These are phyloP conservation scores for Clarireedia paspali DNA, from an alignment of 2,329 filamentous ascomycete genomes.

Conservation along the genomic window DNA sequence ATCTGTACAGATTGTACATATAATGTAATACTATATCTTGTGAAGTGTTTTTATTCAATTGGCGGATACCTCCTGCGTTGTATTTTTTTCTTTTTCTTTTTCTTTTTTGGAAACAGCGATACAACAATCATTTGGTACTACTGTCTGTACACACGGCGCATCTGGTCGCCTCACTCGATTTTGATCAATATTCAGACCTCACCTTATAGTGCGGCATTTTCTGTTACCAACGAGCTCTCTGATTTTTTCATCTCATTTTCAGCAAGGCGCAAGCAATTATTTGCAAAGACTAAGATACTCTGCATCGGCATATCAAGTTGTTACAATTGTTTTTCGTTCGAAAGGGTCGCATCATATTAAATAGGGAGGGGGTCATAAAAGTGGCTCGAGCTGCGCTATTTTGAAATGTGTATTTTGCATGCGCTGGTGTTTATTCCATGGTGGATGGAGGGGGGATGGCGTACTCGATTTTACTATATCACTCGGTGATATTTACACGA, in stretches of 20 bases:
- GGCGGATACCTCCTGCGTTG: not conserved
- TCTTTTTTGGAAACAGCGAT: slow-evolving; percentile 1
- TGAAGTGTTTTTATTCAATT: slow-evolving; percentile 2
- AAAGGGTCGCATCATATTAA: slow-evolving; percentile 21
- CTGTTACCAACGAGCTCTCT: not conserved
- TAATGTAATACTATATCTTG: slow-evolving; percentile 7
- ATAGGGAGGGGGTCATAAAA: slow-evolving; percentile 26
- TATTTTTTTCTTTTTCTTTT: not conserved
- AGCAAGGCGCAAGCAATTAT: not conserved
- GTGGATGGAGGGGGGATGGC: not conserved
- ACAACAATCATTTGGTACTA: slow-evolving; percentile 3
- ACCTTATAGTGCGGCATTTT: not conserved
- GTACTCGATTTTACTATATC: not conserved
- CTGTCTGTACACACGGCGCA: slow-evolving; percentile 12
- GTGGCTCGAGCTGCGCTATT: slow-evolving; percentile 27
- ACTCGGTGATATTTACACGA: not conserved
- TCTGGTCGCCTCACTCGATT: not conserved
- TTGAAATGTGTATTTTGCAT: not conserved
- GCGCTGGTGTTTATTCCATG: not conserved
- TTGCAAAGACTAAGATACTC: not conserved
- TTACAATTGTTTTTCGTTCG: not conserved
- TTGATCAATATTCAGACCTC: not conserved
- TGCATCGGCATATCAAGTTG: not conserved
- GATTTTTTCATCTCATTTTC: not conserved
- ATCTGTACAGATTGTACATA: slow-evolving; percentile 15